Base-by-base conservation (phyloP, 352 stramenopile species). In the Pythium utonaiense region DNA sequence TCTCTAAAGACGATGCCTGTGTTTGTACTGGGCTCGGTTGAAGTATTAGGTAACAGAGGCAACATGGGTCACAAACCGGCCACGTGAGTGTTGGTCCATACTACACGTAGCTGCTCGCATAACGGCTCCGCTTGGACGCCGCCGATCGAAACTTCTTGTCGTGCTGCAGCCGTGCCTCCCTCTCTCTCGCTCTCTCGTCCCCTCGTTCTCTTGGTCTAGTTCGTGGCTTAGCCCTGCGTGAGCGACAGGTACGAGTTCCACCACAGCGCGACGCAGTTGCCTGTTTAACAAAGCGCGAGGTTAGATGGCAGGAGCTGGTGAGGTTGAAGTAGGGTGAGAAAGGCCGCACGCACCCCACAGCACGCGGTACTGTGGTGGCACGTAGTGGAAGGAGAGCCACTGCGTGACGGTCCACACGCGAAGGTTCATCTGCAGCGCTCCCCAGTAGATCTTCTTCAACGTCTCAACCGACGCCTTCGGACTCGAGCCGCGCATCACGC, bases 231-330 rank as follows among this genome's bases (percentile, higher is more conserved):
- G 47, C 66, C 62, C 61, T 89, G 79, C 31, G 74, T 67, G 64
- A 91, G 78, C 31, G 79, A 89, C 53, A 91, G 65, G 66, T 91
- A 91, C 67, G 78, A 74, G 57, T 88, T 91, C 81, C 81, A 91
- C 81, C 79, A 89, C 27, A 91, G 76, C 27, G 79, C 79, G 30
- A 88, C 63, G 53, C 70, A 74, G 53, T 89, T 89, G 60, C 79
- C 81, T 91, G 33, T 51, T 27, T 21, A 44, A 10, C 6, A 22
- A 41, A 16, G 21, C 2, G 30, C 34, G 6, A 33, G 27, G 42
- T 13, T 16, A 64, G 36, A 42, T 12, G 47, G n/a, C n/a, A 33
- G 5, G 6, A 51, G 16, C 19, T 3, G 21, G 0, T 34, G 28
- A 47, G n/a, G 28, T 38, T 36, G 27, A 52, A 52, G 45, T 5